These are phyloP conservation scores for Malassezia cuniculi DNA, from an alignment of 1,284 basidiomycete genomes.

Conservation along the genomic window DNA sequence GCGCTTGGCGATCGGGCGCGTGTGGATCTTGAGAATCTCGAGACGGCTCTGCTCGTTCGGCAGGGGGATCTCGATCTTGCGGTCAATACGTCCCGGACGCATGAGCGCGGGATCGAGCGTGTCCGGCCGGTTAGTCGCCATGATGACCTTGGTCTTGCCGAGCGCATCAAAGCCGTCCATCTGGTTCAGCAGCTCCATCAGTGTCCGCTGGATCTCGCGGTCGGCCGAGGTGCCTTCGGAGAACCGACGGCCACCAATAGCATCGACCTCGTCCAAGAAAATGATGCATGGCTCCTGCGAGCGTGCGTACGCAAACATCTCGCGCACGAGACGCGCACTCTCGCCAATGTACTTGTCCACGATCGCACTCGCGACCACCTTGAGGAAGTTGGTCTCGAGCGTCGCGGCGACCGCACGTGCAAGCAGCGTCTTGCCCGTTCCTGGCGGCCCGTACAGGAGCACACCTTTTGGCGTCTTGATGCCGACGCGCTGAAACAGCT, in stretches of 20 bases:
- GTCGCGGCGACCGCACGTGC: constrained; percentile 93
- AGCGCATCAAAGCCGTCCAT: constrained; percentile 99
- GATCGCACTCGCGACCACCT: constrained; percentile 97
- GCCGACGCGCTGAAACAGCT: constrained; percentile 85
- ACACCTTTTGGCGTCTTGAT: constrained; percentile 93
- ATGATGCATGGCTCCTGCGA: constrained; percentile 97
- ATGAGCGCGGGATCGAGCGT: constrained; percentile 93
- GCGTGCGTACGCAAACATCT: constrained; percentile 95
- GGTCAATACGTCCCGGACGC: constrained; percentile 85
- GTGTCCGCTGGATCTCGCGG: constrained; percentile 91
- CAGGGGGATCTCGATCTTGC: constrained; percentile 95
- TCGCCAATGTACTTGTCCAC: constrained; percentile 99
- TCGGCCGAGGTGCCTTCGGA: constrained; percentile 97
- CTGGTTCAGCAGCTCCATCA: constrained; percentile 99
- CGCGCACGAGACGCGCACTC: constrained; percentile 77
- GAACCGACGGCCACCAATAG: constrained; percentile 59
- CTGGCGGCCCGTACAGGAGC: constrained; percentile 80
- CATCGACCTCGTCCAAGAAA: constrained; percentile 92
- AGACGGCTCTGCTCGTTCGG: constrained; percentile 88
- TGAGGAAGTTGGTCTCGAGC: constrained; percentile 89
- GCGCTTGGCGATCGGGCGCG: constrained; percentile 77
- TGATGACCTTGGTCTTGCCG: constrained; percentile 91
- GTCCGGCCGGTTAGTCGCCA: constrained; percentile 51
- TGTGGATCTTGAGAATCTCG: constrained; percentile 96
- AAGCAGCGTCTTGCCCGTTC: constrained; percentile 88